Percentiles rank a stretch among this genome's conserved stretches.
Evolutionary conservation across 1,284 basidiomycete species (phyloP).

Genomic region (Inonotus hispidus): DNA sequence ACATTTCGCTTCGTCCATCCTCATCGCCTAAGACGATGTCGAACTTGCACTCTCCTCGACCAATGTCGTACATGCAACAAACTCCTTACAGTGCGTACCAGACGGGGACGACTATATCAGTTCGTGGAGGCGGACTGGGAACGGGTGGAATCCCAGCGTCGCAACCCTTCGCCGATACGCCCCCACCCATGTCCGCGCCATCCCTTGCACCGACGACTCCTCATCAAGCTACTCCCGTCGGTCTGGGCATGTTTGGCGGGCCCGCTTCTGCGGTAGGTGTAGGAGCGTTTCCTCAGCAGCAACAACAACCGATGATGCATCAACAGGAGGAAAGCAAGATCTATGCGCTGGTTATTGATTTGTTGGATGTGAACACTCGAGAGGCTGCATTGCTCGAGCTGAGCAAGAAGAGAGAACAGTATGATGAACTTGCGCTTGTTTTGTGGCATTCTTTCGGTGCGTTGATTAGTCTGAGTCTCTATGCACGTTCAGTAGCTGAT

Average conservation of each 20-base stretch:
- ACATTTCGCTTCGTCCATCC: background rate
- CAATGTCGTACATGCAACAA: constrained; percentile 18
- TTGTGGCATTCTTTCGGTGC: constrained; percentile 98
- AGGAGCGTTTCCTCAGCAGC: background rate
- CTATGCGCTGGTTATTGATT: constrained; percentile 75
- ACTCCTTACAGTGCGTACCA: constrained; percentile 7
- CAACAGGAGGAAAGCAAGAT: constrained; percentile 75
- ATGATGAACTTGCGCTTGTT: constrained; percentile 96
- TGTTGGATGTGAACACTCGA: constrained; percentile 75
- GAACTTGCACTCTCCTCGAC: constrained; percentile 6
- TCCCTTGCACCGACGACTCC: constrained; percentile 12
- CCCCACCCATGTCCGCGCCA: constrained; percentile 17
- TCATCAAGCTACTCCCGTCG: constrained; percentile 1
- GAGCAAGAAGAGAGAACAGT: constrained; percentile 99
- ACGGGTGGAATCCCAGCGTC: constrained; percentile 5
- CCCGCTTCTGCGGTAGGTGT: background rate
- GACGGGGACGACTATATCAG: background rate
- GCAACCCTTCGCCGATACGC: constrained; percentile 15
- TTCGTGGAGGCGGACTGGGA: background rate
- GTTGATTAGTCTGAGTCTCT: constrained; percentile 27
- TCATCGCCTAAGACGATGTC: background rate
- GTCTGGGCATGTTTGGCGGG: constrained; percentile 10
- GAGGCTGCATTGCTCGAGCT: constrained; percentile 90
- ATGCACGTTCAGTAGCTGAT: background rate
- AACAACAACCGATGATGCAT: background rate